phyloP scores from a whole-genome alignment of 495 filamentous ascomycete genomes.

The Barbatosphaeria neglecta region DNA sequence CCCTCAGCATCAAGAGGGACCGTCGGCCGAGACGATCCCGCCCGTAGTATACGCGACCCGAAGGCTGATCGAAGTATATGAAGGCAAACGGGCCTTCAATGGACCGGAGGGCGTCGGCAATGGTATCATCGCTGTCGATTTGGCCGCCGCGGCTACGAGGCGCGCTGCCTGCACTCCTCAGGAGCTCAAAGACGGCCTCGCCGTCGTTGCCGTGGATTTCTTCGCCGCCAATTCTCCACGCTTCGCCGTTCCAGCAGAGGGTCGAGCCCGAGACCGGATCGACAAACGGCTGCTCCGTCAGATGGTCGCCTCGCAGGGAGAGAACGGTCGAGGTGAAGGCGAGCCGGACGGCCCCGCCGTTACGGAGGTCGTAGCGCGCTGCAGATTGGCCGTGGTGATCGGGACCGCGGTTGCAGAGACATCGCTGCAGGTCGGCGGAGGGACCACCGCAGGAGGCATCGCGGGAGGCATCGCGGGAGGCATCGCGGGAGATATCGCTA shows the following conservation, averaged over 20 bases:
- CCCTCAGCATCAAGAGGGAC: conserved; percentile 53
- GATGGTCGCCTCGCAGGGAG: conserved; percentile 61
- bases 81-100: conserved; percentile 87
- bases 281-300: conserved; percentile 63
- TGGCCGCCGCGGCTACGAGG: not conserved
- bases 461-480: too few species aligned
- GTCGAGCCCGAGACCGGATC: conserved; percentile 50
- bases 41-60: conserved; percentile 58
- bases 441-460: not conserved
- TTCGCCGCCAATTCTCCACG: conserved; percentile 59
- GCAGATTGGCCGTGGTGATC: conserved; percentile 36
- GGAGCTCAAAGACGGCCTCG: conserved; percentile 51
- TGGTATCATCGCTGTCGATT: conserved; percentile 14
- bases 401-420: conserved; percentile 35
- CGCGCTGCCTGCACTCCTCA: conserved; percentile 37
- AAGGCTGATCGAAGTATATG: conserved; percentile 63
- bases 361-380: conserved; percentile 9
- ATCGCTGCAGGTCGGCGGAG: conserved; percentile 16
- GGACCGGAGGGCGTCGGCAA: conserved; percentile 43
- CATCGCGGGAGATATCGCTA: conserved; percentile 2
- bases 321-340: conserved; percentile 76
- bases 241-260: conserved; percentile 98
- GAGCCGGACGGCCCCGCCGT: conserved; percentile 22
- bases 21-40: conserved; percentile 79
- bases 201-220: conserved; percentile 64